Conservation (phyloP, 2,329 filamentous ascomycete species). For the Hirsutella minnesotensis region DNA sequence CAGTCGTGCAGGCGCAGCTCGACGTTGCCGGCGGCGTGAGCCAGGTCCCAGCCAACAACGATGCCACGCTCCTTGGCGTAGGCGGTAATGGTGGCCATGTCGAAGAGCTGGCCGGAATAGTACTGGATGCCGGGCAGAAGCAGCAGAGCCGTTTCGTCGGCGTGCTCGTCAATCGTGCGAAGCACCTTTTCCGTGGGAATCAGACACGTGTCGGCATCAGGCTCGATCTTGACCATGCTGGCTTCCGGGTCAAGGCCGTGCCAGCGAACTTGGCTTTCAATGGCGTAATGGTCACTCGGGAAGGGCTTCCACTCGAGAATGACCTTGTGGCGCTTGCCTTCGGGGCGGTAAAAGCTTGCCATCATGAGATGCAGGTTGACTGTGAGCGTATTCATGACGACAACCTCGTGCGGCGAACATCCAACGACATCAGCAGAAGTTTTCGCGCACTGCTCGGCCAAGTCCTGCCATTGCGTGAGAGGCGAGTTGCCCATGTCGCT, state of each 20-base stretch:
- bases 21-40: constrained; percentile 78
- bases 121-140: constrained; percentile 84
- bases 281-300: constrained; percentile 76
- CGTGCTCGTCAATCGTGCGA: constrained; percentile 61
- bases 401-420: constrained; percentile 60
- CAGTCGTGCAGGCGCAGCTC: constrained; percentile 71
- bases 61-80: constrained; percentile 63
- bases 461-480: constrained; percentile 62
- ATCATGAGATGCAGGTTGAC: constrained; percentile 72
- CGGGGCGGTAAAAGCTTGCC: constrained; percentile 73
- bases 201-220: constrained; percentile 42
- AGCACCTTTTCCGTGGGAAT: constrained; percentile 63
- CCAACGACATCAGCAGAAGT: constrained; percentile 66
- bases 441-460: constrained; percentile 62
- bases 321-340: constrained; percentile 55
- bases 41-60: constrained; percentile 76
- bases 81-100: constrained; percentile 68
- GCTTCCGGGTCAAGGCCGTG: constrained; percentile 55
- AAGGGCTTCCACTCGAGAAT: constrained; percentile 87
- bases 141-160: constrained; percentile 59
- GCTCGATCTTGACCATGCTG: constrained; percentile 64
- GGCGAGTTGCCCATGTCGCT: constrained; percentile 53
- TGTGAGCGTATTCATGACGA: constrained; percentile 80
- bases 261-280: constrained; percentile 67
- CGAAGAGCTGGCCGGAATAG: constrained; percentile 81